Percentiles rank a stretch among this genome's conserved stretches.
Conservation (phyloP, 306 rosid species). For the Sechiopsis laciniata region DNA sequence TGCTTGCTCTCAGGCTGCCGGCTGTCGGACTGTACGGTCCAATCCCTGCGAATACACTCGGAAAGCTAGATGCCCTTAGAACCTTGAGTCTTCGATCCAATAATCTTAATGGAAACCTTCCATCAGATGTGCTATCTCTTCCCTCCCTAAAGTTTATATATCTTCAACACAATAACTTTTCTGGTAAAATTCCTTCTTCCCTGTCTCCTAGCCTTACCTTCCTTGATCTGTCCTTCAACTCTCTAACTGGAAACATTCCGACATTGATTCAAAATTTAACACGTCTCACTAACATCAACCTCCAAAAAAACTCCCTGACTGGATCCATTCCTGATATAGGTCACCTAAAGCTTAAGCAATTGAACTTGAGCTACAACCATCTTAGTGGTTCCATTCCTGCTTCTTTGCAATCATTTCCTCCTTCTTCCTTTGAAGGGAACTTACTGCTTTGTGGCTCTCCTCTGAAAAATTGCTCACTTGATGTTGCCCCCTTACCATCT, state of each 20-base stretch:
- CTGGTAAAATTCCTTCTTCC: constrained; percentile 53
- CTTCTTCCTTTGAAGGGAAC: constrained; percentile 63
- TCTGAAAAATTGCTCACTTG: constrained; percentile 42
- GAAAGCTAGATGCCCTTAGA: constrained; percentile 50
- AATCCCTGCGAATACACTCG: constrained; percentile 57
- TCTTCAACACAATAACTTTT: constrained; percentile 60
- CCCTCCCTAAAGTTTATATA: constrained; percentile 52
- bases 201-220: constrained; percentile 42
- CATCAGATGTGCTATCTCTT: constrained; percentile 56
- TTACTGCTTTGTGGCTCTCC: constrained; percentile 64
- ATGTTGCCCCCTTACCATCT: constrained; percentile 31
- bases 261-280: constrained; percentile 39
- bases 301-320: constrained; percentile 57
- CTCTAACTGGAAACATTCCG: constrained; percentile 62
- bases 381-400: constrained; percentile 67
- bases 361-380: constrained; percentile 70
- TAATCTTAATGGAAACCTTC: constrained; percentile 55
- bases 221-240: constrained; percentile 76
- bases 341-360: constrained; percentile 43
- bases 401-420: constrained; percentile 45
- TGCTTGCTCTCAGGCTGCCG: constrained; percentile 56
- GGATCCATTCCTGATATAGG: constrained; percentile 61
- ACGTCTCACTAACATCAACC: constrained; percentile 42
- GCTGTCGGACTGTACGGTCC: constrained; percentile 60
- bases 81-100: constrained; percentile 76